Percentiles rank a stretch among this genome's conserved stretches.
Conservation (phyloP, 345 rosid species). For the Arabis hirsuta region DNA sequence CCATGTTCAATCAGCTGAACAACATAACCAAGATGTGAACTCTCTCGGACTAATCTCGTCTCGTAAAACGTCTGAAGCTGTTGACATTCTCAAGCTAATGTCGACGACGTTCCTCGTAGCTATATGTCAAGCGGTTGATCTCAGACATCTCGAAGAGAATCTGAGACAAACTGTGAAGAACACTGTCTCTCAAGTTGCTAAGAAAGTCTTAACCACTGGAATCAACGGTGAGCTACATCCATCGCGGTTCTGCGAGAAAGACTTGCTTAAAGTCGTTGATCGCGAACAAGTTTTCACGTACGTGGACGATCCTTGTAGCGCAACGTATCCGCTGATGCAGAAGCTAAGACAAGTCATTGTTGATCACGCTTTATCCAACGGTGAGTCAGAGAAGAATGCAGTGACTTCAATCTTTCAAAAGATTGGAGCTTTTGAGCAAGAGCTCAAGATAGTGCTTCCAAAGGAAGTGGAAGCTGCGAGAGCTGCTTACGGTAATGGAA, state of each 20-base stretch:
- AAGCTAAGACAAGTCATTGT: conserved; percentile 67
- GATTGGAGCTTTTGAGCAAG: conserved; percentile 67
- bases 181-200: conserved; percentile 61
- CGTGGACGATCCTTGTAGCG: conserved; percentile 67
- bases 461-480: conserved; percentile 66
- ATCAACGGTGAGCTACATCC: conserved; percentile 67
- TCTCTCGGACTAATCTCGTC: conserved; percentile 74
- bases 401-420: conserved; percentile 62
- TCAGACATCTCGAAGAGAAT: conserved; percentile 77
- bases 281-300: conserved; percentile 58
- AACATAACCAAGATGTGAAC: conserved; percentile 82
- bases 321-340: conserved; percentile 65
- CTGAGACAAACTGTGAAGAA: conserved; percentile 62
- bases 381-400: conserved; percentile 55
- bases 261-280: conserved; percentile 61
- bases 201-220: conserved; percentile 56
- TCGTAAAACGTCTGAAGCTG: conserved; percentile 65
- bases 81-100: conserved; percentile 73
- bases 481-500: conserved; percentile 52
- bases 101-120: conserved; percentile 67
- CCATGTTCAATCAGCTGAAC: conserved; percentile 79
- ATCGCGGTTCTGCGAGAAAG: conserved; percentile 67
- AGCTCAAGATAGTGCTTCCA: conserved; percentile 56
- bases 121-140: conserved; percentile 70
- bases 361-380: conserved; percentile 61